Base-by-base conservation (phyloP, 805 yeast species). In the Candida railenensis region DNA sequence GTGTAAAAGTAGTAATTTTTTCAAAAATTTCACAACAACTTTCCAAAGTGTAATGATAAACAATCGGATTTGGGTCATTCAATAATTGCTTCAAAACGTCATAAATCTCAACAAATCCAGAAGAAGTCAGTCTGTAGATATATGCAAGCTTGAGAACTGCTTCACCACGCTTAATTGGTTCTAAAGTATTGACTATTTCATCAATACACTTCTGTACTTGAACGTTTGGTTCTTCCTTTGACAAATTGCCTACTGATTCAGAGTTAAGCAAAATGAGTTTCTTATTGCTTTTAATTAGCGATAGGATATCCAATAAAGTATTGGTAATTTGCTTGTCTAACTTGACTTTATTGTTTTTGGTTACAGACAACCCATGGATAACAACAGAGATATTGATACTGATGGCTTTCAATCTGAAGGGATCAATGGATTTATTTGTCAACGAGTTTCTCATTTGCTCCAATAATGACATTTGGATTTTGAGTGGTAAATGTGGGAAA, bases 401-500 rank as follows among this genome's bases (percentile, higher is more conserved):
- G 7, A 85, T 71, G 0, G 91, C 87, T 41, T 58, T 58, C 15
- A 49, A 48, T 32, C 77, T 53, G 21, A 68, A 49, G 0, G 71
- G 66, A 45, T 68, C 72, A 12, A 58, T 46, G 0, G 58, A 43
- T 51, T 66, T 55, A 25, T 74, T 65, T 22, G 80, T 71, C 41
- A 78, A 48, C 1, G 74, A 62, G 3, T 84, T 71, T 52, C 90
- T 77, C 50, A 94, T 65, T 45, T 83, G 87, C 56, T 92, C 97
- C 18, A 94, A 64, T n/a, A 94, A 73, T 1, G 97, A 89, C 48
- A 85, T 83, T 57, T 92, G 97, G 44, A 94, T 86, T 50, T 89
- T 87, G 3, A 80, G 66, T 5, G 91, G 81, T 53, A 92, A 76
- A 48, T 74, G 71, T 0, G 95, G 88, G 52, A 92, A 85, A 1